Base-by-base conservation (phyloP, 148 eudicot species). In the Cornus controversa region DNA sequence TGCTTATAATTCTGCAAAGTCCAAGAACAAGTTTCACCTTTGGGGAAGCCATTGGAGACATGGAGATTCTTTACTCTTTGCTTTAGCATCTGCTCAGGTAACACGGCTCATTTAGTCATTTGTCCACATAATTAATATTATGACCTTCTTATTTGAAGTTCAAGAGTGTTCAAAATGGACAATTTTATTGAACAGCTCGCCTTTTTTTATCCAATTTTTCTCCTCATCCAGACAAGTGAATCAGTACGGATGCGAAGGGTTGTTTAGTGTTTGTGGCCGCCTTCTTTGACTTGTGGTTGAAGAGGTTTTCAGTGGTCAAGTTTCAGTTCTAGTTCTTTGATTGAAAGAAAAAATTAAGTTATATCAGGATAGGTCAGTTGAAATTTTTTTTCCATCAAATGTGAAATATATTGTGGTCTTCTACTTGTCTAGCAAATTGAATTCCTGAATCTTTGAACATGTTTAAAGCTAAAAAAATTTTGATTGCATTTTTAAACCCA, bases 31-130 rank as follows among this genome's bases (percentile, higher is more conserved):
- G 80, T 93, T 95, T 84, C 97, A 93, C 78, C 80, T 93, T 16
- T 93, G 96, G 97, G 99, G 97, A 84, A 95, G 97, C 82, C 91
- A 90, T 77, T 93, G 96, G 99, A 80, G 85, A 75, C 99, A 95
- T 84, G 99, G 99, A 34, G 99, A 95, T 88, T 83, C 97, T 28
- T 83, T 95, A 71, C 96, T 93, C 69, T 95, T 95, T 87, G 84
- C 97, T 69, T 80, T 95, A 75, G 89, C 99, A 74, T 93, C 86
- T 82, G 99, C 99, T 6, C 99, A 95, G 99, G 99, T 95, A 84
- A 57, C 66, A 18, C 47, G 29, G 47, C 40, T 8, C 31, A 20
- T 77, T 63, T 60, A 57, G 74, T n/a, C 73, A 57, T 68, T 69
- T 31, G 42, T 68, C 57, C 24, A 74, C 11, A 23, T 74, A 24